These are phyloP conservation scores for Pestalotiopsis sp. DNA, from an alignment of 2,329 filamentous ascomycete genomes.

Conservation along the genomic window DNA sequence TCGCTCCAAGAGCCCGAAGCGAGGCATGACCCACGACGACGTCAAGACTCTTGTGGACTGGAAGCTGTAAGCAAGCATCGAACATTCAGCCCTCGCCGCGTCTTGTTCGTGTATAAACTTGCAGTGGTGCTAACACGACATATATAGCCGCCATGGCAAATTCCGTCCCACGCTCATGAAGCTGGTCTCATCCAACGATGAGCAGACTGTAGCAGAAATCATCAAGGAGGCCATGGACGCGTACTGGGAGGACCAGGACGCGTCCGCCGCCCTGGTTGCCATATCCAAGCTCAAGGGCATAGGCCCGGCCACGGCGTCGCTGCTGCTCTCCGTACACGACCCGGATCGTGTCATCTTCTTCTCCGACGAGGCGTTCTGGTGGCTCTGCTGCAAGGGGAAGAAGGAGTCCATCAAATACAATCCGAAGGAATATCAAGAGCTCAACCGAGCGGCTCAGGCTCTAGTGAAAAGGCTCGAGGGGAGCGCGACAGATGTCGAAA, in stretches of 20 bases:
- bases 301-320: constrained; percentile 77
- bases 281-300: constrained; percentile 71
- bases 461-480: constrained; percentile 54
- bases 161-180: constrained; percentile 65
- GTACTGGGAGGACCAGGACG: constrained; percentile 42
- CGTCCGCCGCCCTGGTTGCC: constrained; percentile 48
- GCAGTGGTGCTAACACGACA: neutral
- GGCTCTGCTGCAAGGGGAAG: constrained; percentile 61
- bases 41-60: constrained; percentile 66
- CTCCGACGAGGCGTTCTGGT: constrained; percentile 77
- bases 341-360: constrained; percentile 70
- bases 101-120: too few relatives aligned
- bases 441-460: constrained; percentile 47
- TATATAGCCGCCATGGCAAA: constrained; percentile 59
- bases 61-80: constrained; percentile 62
- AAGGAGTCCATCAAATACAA: constrained; percentile 68
- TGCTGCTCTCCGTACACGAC: constrained; percentile 69
- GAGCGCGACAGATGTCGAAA: constrained; percentile 66
- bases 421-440: constrained; percentile 65
- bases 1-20: constrained; percentile 31
- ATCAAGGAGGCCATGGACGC: constrained; percentile 54
- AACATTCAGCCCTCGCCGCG: too few relatives aligned
- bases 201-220: constrained; percentile 44
- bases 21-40: constrained; percentile 56
- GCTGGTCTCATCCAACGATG: constrained; percentile 63